A percentile compares a stretch with the other conserved stretches of the same genome.
Conservation (phyloP, 2,329 filamentous ascomycete species). For the Aspergillus transmontanensis region DNA sequence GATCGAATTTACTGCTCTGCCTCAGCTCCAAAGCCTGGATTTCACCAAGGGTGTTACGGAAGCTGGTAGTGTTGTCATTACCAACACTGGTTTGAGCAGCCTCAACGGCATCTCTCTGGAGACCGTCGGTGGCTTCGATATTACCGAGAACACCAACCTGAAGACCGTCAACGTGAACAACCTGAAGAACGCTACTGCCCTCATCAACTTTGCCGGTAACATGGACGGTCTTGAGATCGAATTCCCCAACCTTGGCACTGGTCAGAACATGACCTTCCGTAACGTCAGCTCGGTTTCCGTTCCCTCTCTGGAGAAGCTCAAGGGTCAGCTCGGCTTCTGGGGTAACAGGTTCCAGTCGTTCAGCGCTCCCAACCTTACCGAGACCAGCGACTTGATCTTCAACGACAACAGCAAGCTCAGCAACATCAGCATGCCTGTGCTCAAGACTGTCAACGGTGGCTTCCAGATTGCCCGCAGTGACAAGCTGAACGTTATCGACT, state of each 20-base stretch:
- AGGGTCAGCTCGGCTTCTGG: constrained; percentile 81
- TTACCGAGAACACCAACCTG: constrained; percentile 89
- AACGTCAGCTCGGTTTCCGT: constrained; percentile 75
- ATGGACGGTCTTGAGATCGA: constrained; percentile 69
- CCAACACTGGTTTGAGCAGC: constrained; percentile 80
- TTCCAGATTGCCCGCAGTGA: constrained; percentile 92
- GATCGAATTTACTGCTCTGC: constrained; percentile 74
- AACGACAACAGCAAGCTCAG: constrained; percentile 58
- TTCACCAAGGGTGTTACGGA: constrained; percentile 68
- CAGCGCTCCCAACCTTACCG: constrained; percentile 50
- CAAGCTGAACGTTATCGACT: constrained; percentile 64
- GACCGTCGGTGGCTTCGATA: constrained; percentile 71
- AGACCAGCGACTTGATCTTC: constrained; percentile 57
- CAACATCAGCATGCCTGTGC: constrained; percentile 75
- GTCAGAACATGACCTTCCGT: constrained; percentile 78
- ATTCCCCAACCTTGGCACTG: constrained; percentile 77
- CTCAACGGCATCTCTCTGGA: constrained; percentile 80
- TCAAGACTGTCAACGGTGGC: constrained; percentile 73
- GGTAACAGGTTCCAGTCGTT: constrained; percentile 62
- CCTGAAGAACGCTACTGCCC: constrained; percentile 72
- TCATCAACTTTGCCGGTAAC: constrained; percentile 79
- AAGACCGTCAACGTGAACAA: constrained; percentile 71
- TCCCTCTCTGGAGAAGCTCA: constrained; percentile 72
- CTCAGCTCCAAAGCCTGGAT: constrained; percentile 59
- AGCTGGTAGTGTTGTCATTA: constrained; percentile 71